Evolutionary conservation across 2,329 filamentous ascomycete genomes (phyloP), one percentile per base, ranked within the genome.

Genomic region (Colletotrichum higginsianum): DNA sequence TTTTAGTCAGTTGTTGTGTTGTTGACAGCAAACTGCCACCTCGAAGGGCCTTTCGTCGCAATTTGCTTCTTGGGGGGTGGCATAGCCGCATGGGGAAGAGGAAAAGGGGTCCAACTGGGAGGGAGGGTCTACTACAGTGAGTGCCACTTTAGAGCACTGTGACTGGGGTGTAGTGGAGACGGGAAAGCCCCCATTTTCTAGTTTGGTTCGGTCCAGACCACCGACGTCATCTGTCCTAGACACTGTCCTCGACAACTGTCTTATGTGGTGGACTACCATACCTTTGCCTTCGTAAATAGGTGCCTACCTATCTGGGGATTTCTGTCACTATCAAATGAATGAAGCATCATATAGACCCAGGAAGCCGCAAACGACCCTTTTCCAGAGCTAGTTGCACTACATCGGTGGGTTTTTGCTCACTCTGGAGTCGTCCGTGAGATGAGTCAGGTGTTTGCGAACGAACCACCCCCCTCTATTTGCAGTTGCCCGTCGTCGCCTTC

Each of bases 51-150:
- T 23, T 55, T 40, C 13, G 61, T 65, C 40, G 15, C 58, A 61
- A 56, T 67, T 67, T 67, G 26, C 26, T 2, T 38, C 35, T 15
- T 30, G 26, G 26, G 46, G 40, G 30, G 40, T 13, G 69, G 44
- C 57, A 26, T 67, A 46, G 56, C 35, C 35, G 63, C 52, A 40
- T 46, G 23, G 9, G 26, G 35, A 38, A 38, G 35, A 53, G 65
- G 65, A 71, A 72, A 68, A 72, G 69, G 69, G 69, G 69, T 72
- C 69, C 40, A 63, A 26, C 21, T 23, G 6, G 4, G 11, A 60
- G 21, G 58, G 30, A 30, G 30, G 30, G 35, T 38, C 35, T 38
- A 8, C 11, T 53, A 71, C 68, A 63, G 65, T 67, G 7, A 0
- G 2, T n/a, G 15, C 2, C 1, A 4, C 16, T 0, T 21, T 11